phyloP scores from a whole-genome alignment of 108 stramenopile species.

The Schizochytrium sp. region DNA sequence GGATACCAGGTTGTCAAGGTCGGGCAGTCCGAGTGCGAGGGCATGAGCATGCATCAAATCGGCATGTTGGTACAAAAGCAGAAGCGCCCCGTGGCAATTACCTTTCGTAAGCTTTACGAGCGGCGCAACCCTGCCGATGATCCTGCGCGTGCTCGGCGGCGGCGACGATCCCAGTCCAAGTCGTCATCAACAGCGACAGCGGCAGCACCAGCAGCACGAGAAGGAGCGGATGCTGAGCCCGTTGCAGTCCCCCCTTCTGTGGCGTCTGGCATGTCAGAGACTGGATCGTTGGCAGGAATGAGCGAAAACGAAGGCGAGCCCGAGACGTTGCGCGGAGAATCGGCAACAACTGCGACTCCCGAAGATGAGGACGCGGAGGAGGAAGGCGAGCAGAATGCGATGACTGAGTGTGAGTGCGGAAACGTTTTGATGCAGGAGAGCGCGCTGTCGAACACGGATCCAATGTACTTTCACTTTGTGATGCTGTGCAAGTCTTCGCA shows the following conservation, averaged over 20 bases:
- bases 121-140: background rate
- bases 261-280: no score
- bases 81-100: background rate
- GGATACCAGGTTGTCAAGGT: background rate
- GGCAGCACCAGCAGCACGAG: no score
- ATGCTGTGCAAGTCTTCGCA: constrained; percentile 13
- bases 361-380: background rate
- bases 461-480: constrained; percentile 2
- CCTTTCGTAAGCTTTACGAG: background rate
- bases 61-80: background rate
- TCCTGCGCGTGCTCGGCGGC: background rate
- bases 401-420: background rate
- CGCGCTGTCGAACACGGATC: background rate
- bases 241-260: no score
- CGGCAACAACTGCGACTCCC: background rate
- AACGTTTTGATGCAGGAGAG: background rate
- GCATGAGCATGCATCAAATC: constrained; percentile 9
- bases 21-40: background rate
- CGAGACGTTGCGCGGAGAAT: background rate
- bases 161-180: background rate
- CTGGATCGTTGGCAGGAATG: no score
- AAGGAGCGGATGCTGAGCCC: no score
- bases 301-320: no score
- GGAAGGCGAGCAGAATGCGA: background rate
- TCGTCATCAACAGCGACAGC: no score